phyloP scores from a whole-genome alignment of 2,329 filamentous ascomycete genomes.

The Phialophora verrucosa region DNA sequence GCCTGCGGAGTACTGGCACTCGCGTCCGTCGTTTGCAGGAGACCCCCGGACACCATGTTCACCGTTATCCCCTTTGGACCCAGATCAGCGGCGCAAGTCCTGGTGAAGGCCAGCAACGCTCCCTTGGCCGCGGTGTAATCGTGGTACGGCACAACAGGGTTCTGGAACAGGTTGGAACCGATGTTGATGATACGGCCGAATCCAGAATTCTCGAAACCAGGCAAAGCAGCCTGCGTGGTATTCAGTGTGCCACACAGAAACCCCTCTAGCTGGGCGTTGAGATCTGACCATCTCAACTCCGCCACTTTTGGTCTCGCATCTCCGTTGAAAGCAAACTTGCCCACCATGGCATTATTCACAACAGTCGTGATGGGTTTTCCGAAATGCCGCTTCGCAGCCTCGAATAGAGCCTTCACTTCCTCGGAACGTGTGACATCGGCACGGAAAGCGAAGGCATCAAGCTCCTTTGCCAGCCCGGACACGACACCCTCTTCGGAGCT shows the following conservation, averaged over 20 bases:
- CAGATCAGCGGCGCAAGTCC: conserved; percentile 35
- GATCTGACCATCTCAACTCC: conserved; percentile 32
- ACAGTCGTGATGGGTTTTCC: conserved; percentile 32
- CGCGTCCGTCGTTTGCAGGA: conserved; percentile 34
- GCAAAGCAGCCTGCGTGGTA: conserved; percentile 34
- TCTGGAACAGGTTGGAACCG: conserved; percentile 35
- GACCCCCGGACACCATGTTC: conserved; percentile 35
- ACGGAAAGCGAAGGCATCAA: conserved; percentile 26
- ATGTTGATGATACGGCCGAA: conserved; percentile 37
- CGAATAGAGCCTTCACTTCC: conserved; percentile 30
- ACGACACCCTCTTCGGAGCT: conserved; percentile 16
- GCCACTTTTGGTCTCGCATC: conserved; percentile 31
- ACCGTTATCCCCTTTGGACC: conserved; percentile 35
- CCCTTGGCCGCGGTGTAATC: conserved; percentile 37
- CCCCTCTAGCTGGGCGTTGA: conserved; percentile 32
- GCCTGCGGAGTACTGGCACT: conserved; percentile 32
- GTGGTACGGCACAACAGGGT: conserved; percentile 38
- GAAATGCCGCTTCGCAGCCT: conserved; percentile 23
- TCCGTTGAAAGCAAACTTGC: conserved; percentile 37
- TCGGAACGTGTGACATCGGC: conserved; percentile 33
- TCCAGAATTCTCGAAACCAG: conserved; percentile 29
- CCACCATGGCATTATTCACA: conserved; percentile 37
- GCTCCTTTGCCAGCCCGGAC: conserved; percentile 16
- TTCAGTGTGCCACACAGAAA: conserved; percentile 34
- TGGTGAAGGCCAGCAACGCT: conserved; percentile 34